Evolutionary conservation across 1,284 basidiomycete species (phyloP).

Genomic region (Boletus holoroseus): DNA sequence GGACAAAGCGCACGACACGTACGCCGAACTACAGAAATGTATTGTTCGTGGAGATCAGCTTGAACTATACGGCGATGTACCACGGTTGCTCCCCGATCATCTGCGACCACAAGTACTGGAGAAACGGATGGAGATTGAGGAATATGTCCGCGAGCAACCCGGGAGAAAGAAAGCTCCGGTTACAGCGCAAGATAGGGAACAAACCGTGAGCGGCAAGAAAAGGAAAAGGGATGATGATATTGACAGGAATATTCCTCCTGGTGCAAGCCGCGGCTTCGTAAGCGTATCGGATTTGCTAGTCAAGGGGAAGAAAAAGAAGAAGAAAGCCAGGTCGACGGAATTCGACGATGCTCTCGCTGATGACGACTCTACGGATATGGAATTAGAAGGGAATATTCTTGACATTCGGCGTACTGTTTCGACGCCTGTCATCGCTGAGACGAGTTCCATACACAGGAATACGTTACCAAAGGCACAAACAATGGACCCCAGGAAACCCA

Average conservation of each 20-base stretch:
- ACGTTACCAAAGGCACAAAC: constrained; percentile 38
- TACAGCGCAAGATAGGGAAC: constrained; percentile 20
- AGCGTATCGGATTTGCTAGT: constrained; percentile 54
- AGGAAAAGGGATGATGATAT: constrained; percentile 66
- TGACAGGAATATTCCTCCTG: constrained; percentile 59
- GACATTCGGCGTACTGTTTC: constrained; percentile 49
- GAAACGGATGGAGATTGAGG: constrained; percentile 74
- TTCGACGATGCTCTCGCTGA: constrained; percentile 43
- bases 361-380: constrained; percentile 57
- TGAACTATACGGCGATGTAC: constrained; percentile 89
- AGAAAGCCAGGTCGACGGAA: constrained; percentile 39
- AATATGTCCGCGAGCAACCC: constrained; percentile 55
- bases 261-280: constrained; percentile 60
- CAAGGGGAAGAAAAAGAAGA: constrained; percentile 37
- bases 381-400: constrained; percentile 48
- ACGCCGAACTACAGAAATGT: constrained; percentile 85
- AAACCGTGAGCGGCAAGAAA: constrained; percentile 45
- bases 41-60: constrained; percentile 84
- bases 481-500: constrained; percentile 18
- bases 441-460: constrained; percentile 29
- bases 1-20: constrained; percentile 83
- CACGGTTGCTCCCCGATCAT: constrained; percentile 77
- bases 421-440: constrained; percentile 30
- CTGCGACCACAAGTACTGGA: constrained; percentile 76
- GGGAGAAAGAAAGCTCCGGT: constrained; percentile 36